These are phyloP conservation scores for Erigeron philadelphicus DNA, from an alignment of 140 eudicot genomes.

Conservation along the genomic window DNA sequence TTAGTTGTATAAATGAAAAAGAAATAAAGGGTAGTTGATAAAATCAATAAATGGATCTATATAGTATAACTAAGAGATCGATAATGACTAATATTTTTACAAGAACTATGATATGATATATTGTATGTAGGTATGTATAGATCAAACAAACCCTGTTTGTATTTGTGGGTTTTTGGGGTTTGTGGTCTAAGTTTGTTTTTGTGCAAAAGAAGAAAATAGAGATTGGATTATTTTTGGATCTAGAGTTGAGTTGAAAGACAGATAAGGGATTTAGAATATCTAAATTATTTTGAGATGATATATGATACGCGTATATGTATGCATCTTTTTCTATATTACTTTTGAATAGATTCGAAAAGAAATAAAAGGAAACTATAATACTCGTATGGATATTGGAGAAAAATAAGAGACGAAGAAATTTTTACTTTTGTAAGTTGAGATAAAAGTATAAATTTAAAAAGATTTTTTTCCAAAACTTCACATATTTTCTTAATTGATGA, in stretches of 20 bases:
- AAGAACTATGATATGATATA: constrained; percentile 22
- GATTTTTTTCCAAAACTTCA: too few species aligned
- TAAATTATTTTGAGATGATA: constrained; percentile 13
- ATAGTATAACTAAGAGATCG: constrained; percentile 30
- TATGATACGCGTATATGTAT: constrained; percentile 22
- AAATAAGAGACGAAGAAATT: too few species aligned
- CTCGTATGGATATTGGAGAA: neutral
- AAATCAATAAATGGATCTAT: constrained; percentile 38
- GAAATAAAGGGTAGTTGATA: constrained; percentile 28
- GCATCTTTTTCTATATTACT: constrained; percentile 15
- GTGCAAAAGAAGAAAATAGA: constrained; percentile 21
- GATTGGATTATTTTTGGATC: constrained; percentile 27
- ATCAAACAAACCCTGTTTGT: constrained; percentile 22
- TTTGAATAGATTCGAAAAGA: neutral
- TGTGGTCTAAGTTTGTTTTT: neutral
- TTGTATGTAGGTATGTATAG: constrained; percentile 10
- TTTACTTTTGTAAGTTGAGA: too few species aligned
- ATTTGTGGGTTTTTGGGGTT: constrained; percentile 16
- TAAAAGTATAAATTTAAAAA: too few species aligned
- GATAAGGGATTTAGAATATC: constrained; percentile 34
- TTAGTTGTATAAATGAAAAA: constrained; percentile 31
- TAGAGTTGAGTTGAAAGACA: constrained; percentile 19
- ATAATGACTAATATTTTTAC: constrained; percentile 29
- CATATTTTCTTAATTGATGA: too few species aligned
- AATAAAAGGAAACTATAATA: neutral